Evolutionary conservation across 73 alveolate species (phyloP).

Genomic region (Urostyla sp.): DNA sequence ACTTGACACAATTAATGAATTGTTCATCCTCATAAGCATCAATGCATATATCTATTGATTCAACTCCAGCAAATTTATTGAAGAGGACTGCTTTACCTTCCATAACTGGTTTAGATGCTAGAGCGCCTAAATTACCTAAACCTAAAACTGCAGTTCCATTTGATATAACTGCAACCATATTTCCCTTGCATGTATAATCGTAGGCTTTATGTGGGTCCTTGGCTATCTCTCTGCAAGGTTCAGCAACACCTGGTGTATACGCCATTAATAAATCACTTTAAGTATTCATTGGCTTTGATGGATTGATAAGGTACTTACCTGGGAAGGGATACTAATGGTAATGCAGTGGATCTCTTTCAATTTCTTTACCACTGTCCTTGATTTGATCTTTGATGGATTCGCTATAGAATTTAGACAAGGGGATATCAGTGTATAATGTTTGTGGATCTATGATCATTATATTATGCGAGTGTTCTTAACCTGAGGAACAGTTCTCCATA

Average conservation of each 20-base stretch:
- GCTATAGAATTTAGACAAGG: too few species aligned
- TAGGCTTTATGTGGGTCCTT: slow-evolving; percentile 64
- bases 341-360: slow-evolving; percentile 14
- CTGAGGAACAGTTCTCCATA: too few species aligned
- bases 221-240: slow-evolving; percentile 57
- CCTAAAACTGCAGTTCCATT: slow-evolving; percentile 91
- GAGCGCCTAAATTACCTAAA: slow-evolving; percentile 87
- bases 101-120: slow-evolving; percentile 91
- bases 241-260: slow-evolving; percentile 69
- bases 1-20: slow-evolving; percentile 63
- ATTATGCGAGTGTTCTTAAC: too few species aligned
- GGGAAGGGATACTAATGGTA: slow-evolving; percentile 46
- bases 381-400: too few species aligned
- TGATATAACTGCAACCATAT: slow-evolving; percentile 75
- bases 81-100: slow-evolving; percentile 89
- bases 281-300: slow-evolving; percentile 36
- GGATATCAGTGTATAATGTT: too few species aligned
- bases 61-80: slow-evolving; percentile 81
- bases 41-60: slow-evolving; percentile 74
- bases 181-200: slow-evolving; percentile 75
- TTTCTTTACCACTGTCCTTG: background rate
- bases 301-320: slow-evolving; percentile 40
- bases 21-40: slow-evolving; percentile 76
- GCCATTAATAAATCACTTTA: slow-evolving; percentile 70
- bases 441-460: too few species aligned